Evolutionary conservation across 805 yeast genomes (phyloP), one percentile per base, ranked within the genome.

Genomic region (Spathaspora girioi): DNA sequence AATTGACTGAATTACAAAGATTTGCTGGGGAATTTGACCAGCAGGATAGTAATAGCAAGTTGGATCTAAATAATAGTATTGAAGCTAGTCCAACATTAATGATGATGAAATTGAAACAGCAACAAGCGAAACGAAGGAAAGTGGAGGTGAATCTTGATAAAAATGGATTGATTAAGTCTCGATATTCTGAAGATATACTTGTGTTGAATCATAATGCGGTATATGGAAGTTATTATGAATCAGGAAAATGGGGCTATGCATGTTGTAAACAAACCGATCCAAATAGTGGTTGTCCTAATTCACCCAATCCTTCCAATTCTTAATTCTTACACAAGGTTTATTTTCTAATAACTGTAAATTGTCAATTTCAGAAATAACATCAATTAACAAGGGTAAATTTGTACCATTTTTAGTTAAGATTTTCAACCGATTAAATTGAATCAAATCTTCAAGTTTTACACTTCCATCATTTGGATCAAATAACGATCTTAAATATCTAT

Each of bases 21-120:
- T 70, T 71, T 59, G 71, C 75, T 0, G 69, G 75, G 73, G 75
- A 70, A 9, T 45, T 55, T 6, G 52, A 59, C 46, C 43, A 55
- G 35, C 38, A 45, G 12, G 47, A 49, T 20, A 50, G 47, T 27
- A 43, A 17, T 9, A 47, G 35, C 0, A 32, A 41, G 12, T 56
- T 31, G 2, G 62, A 47, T 15, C 56, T 70, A 48, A 62, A 65
- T 42, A 51, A 59, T 11, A 69, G 64, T 51, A 56, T 69, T 29
- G 75, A 70, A 52, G 75, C 74, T 2, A 70, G 68, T 46, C 76
- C 75, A 3, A 70, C 75, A 0, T 54, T 67, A 42, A 63, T 70
- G 71, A 57, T 65, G 65, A 32, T 69, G 49, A 61, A 59, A 46
- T 56, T 56, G 15, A 60, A 59, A 40, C 55, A 68, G 47, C 55